These are phyloP conservation scores for Calocybe cyanea DNA, from an alignment of 768 basidiomycete genomes.

Conservation along the genomic window DNA sequence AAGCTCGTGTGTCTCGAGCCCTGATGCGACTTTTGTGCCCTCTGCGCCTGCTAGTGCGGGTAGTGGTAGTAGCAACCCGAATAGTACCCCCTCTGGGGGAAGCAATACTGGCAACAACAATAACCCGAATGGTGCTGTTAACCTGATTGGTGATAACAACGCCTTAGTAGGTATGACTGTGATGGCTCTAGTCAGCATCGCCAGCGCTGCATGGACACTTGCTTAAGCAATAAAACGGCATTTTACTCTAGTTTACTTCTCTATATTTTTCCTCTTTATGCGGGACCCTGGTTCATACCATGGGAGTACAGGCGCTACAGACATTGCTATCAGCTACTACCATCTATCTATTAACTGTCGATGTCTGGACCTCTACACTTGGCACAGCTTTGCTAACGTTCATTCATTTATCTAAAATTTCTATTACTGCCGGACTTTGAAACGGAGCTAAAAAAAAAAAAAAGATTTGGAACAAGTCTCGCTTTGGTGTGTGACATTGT, in stretches of 20 bases:
- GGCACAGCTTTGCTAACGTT: slow-evolving; percentile 12
- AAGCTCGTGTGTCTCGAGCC: slow-evolving; percentile 63
- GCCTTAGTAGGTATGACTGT: slow-evolving; percentile 33
- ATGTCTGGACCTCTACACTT: slow-evolving; percentile 10
- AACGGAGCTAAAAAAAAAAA: slow-evolving; percentile 18
- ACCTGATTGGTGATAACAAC: slow-evolving; percentile 23
- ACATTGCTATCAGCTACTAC: slow-evolving; percentile 14
- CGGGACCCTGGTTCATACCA: too few species aligned
- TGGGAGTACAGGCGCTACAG: slow-evolving; percentile 1
- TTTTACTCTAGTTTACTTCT: too few species aligned
- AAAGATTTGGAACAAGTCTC: slow-evolving; percentile 9
- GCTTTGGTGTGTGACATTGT: slow-evolving; percentile 8
- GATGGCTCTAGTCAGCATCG: slow-evolving; percentile 31
- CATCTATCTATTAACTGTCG: slow-evolving; percentile 13
- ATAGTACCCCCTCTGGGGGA: slow-evolving; percentile 6
- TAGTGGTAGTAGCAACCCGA: slow-evolving; percentile 18
- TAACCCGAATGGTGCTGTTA: slow-evolving; percentile 18
- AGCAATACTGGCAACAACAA: slow-evolving; percentile 15
- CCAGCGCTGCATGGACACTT: slow-evolving; percentile 42
- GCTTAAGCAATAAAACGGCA: slow-evolving; percentile 24
- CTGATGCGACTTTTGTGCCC: slow-evolving; percentile 62
- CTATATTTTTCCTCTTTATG: too few species aligned
- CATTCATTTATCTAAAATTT: slow-evolving; percentile 1
- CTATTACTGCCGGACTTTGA: slow-evolving; percentile 15
- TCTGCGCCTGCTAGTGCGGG: slow-evolving; percentile 32